phyloP scores from a whole-genome alignment of 2,329 filamentous ascomycete species.

The Verticillium albo-atrum region DNA sequence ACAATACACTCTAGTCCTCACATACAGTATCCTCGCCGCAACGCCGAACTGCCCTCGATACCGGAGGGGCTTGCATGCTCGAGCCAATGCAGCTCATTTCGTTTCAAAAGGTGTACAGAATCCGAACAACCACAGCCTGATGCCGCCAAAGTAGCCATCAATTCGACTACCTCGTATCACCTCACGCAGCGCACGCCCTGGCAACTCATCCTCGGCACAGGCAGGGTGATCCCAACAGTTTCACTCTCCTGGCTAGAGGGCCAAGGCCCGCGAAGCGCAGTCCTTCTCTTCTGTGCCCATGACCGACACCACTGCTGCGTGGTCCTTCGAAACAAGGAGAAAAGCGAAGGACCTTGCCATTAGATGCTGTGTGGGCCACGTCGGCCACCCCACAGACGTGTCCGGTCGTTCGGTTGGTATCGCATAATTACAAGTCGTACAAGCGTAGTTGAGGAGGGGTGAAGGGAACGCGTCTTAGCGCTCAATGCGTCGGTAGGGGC shows the following conservation, averaged over 20 bases:
- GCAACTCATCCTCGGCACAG: neutral
- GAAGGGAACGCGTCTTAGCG: neutral
- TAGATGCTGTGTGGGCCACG: neutral
- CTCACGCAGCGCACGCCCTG: neutral
- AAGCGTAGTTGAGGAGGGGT: neutral
- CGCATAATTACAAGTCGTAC: conserved; percentile 5
- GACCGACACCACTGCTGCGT: neutral
- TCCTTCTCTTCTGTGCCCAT: neutral
- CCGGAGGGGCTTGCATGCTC: neutral
- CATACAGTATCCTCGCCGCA: neutral
- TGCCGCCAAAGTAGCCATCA: neutral
- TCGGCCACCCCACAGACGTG: neutral
- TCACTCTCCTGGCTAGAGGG: neutral
- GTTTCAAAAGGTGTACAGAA: neutral
- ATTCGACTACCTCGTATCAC: neutral
- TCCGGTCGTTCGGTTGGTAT: neutral
- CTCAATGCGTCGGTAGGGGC: conserved; percentile 7
- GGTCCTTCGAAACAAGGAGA: neutral
- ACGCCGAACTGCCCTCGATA: neutral
- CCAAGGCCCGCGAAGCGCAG: neutral
- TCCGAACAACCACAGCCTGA: neutral
- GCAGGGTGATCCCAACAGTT: neutral
- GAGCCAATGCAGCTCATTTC: neutral
- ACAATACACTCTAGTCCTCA: conserved; percentile 3
- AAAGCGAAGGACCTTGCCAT: neutral